A percentile compares a stretch with the other conserved stretches of the same genome.
These are phyloP conservation scores for Colletotrichum australisinense DNA, from an alignment of 2,329 filamentous ascomycete species.

Conservation along the genomic window DNA sequence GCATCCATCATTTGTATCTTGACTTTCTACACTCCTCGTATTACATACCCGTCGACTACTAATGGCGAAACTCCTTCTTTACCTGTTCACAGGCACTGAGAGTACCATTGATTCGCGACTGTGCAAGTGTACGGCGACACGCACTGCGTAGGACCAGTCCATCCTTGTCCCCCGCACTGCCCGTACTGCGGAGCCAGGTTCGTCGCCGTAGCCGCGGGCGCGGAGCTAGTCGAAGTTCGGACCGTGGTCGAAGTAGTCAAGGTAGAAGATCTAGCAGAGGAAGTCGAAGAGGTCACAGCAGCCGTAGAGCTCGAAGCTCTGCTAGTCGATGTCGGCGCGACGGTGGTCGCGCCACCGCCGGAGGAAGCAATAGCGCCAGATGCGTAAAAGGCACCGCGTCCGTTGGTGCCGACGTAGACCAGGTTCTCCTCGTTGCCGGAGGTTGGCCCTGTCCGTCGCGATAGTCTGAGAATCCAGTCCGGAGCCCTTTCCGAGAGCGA, in stretches of 20 bases:
- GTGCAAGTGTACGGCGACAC: constrained; percentile 53
- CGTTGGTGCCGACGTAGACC: constrained; percentile 63
- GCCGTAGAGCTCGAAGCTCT: constrained; percentile 7
- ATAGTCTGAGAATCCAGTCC: too few species aligned
- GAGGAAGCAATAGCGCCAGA: constrained; percentile 30
- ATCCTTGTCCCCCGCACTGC: constrained; percentile 56
- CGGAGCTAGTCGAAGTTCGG: constrained; percentile 21
- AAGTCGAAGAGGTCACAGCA: constrained; percentile 1
- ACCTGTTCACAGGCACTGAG: constrained; percentile 52
- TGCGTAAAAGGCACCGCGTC: constrained; percentile 56
- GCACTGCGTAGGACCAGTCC: constrained; percentile 51
- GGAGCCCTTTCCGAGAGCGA: constrained; percentile 56
- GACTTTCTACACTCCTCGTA: neutral
- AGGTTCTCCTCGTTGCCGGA: constrained; percentile 56
- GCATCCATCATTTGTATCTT: neutral
- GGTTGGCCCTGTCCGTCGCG: too few species aligned
- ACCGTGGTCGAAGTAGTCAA: constrained; percentile 10
- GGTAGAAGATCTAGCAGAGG: constrained; percentile 4
- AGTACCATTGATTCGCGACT: constrained; percentile 51
- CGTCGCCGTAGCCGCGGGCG: constrained; percentile 26
- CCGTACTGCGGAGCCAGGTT: constrained; percentile 37
- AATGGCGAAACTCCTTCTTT: neutral
- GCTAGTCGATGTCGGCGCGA: constrained; percentile 6
- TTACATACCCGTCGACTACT: neutral
- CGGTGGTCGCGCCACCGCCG: constrained; percentile 14